Evolutionary conservation across 2,329 filamentous ascomycete species (phyloP), one percentile per base, ranked within the genome.

Genomic region (Septoria linicola): DNA sequence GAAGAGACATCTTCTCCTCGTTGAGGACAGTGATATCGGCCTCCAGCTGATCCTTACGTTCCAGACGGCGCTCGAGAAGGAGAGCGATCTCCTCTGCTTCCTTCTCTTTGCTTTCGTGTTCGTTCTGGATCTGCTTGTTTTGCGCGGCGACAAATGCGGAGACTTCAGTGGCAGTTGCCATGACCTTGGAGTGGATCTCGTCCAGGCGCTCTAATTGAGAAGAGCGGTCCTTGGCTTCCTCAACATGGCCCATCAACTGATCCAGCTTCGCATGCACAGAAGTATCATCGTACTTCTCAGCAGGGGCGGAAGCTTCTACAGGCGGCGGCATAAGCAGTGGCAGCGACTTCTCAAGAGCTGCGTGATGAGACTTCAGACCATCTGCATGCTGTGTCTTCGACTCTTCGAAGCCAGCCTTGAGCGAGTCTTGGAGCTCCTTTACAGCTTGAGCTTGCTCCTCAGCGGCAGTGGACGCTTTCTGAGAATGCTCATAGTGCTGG

Each of bases 401-500:
- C 41, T 76, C 73, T 37, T 76, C 73, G 14, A 73, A 68, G 36
- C 70, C 68, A 16, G 67, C 63, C 20, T 68, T 70, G 27, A 71
- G 65, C 8, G 72, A 69, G 51, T 76, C 71, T 11, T 74, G 70
- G 11, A 73, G 64, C 32, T 73, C 71, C 45, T 71, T 70, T 41
- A 73, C 68, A 37, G 72, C 69, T 42, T 72, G 70, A 39, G 73
- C 71, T 8, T 70, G 66, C 51, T 70, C 63, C 14, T 61, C 63
- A 11, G 67, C 65, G 1, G 58, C 57, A 6, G 69, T 64, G 23
- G 68, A 65, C 8, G 72, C 67, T 37, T 80, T 78, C 70, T 91
- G 89, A 11, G 89, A 87, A 66, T 95, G 88, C 61, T 95, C 89
- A 63, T 87, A 96, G 67, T 97, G 91, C 66, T 95, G 82, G 19